phyloP scores from a whole-genome alignment of 768 basidiomycete genomes.

The Cystobasidium ongulense region DNA sequence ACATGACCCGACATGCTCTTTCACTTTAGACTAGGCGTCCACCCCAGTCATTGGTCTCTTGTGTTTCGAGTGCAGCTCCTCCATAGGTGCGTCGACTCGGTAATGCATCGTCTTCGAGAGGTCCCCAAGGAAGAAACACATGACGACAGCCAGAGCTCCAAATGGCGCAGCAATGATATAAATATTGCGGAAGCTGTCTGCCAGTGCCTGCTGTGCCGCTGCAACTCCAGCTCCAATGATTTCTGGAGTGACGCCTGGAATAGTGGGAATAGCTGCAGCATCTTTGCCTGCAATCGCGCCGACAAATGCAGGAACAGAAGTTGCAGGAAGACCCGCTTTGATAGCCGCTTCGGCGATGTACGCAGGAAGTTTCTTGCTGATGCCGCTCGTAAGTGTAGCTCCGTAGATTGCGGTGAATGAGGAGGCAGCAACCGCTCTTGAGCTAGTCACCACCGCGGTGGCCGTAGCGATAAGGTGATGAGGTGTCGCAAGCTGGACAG shows the following conservation, averaged over 20 bases:
- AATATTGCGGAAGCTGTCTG: constrained; percentile 8
- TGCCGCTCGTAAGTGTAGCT: neutral
- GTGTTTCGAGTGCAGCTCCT: constrained; percentile 5
- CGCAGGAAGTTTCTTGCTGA: neutral
- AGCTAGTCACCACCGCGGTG: constrained; percentile 13
- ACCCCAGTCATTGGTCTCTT: neutral
- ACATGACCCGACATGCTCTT: too few relatives aligned
- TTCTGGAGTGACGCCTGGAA: constrained; percentile 19
- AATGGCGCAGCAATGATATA: constrained; percentile 11
- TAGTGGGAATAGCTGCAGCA: neutral
- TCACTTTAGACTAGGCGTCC: too few relatives aligned
- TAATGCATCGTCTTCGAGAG: constrained; percentile 14
- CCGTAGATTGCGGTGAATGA: constrained; percentile 9
- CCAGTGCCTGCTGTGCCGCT: neutral
- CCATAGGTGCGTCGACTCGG: constrained; percentile 5
- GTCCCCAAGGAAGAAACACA: constrained; percentile 11
- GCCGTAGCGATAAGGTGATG: constrained; percentile 17
- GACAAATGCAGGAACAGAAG: constrained; percentile 17
- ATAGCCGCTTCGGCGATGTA: constrained; percentile 14
- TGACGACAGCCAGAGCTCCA: constrained; percentile 1
- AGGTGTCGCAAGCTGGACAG: constrained; percentile 2
- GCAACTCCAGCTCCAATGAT: constrained; percentile 16
- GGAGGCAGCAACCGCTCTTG: constrained; percentile 8
- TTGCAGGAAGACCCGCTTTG: constrained; percentile 8
- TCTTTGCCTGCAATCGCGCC: constrained; percentile 4